Percentiles rank a stretch among this genome's conserved stretches.
Conservation (phyloP, 495 filamentous ascomycete species). For the Penicillium argentinense region DNA sequence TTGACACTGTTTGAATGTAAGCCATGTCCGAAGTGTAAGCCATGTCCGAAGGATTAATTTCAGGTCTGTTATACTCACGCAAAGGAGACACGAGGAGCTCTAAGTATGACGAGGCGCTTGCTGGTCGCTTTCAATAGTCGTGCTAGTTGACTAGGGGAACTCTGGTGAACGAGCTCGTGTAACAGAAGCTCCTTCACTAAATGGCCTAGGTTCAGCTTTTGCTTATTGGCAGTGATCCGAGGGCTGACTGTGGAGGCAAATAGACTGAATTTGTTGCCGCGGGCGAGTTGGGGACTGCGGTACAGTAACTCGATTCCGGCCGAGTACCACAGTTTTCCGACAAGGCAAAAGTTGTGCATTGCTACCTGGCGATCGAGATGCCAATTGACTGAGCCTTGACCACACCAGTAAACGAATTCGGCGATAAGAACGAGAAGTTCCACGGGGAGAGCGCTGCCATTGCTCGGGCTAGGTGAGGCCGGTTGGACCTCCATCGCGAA, state of each 20-base stretch:
- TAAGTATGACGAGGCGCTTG: conserved; percentile 56
- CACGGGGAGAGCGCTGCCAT: conserved; percentile 27
- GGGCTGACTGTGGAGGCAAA: conserved; percentile 67
- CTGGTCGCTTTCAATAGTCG: conserved; percentile 62
- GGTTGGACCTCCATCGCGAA: background rate
- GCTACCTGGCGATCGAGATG: conserved; percentile 24
- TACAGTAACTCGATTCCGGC: conserved; percentile 58
- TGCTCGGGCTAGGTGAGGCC: background rate
- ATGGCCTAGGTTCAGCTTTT: conserved; percentile 50
- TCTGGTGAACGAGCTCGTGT: conserved; percentile 61
- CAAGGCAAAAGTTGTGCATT: conserved; percentile 56
- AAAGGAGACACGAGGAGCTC: conserved; percentile 67
- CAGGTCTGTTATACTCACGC: conserved; percentile 4
- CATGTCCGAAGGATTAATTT: too few relatives aligned
- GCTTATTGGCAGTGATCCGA: conserved; percentile 49
- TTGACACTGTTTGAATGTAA: conserved; percentile 45
- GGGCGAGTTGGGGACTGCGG: conserved; percentile 42
- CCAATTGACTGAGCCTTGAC: background rate
- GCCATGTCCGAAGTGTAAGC: too few relatives aligned
- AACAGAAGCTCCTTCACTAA: conserved; percentile 61
- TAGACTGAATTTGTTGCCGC: conserved; percentile 52
- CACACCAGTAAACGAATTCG: conserved; percentile 15
- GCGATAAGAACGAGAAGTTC: conserved; percentile 57
- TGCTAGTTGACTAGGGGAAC: conserved; percentile 63
- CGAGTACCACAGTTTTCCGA: conserved; percentile 66